Conservation (phyloP, 75 land plant genomes). For the Pinus taeda region DNA sequence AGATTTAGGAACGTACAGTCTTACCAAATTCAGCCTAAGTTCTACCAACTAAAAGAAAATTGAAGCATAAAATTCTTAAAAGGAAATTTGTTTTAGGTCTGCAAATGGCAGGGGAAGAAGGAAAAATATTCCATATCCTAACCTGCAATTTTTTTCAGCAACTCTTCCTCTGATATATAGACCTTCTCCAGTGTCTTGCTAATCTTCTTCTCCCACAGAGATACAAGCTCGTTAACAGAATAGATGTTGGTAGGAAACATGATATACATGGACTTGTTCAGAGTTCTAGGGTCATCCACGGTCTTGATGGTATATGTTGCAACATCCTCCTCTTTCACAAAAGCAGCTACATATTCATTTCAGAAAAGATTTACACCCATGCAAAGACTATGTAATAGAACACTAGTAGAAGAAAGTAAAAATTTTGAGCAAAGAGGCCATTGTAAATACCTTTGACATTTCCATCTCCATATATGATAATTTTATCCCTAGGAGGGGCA, state of each 20-base stretch:
- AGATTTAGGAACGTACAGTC: too few species aligned
- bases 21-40: too few species aligned
- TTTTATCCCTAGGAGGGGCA: slow-evolving; percentile 52
- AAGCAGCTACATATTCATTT: slow-evolving; percentile 23
- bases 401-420: too few species aligned
- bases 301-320: slow-evolving; percentile 30
- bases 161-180: slow-evolving; percentile 31
- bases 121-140: too few species aligned
- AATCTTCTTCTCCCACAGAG: slow-evolving; percentile 45
- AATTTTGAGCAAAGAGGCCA: neutral
- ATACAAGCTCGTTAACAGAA: slow-evolving; percentile 24
- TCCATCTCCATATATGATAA: slow-evolving; percentile 46
- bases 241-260: slow-evolving; percentile 29
- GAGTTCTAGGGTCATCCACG: slow-evolving; percentile 33
- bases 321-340: slow-evolving; percentile 39
- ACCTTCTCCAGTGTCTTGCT: slow-evolving; percentile 43
- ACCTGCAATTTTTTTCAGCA: too few species aligned
- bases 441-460: slow-evolving; percentile 32
- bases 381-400: too few species aligned
- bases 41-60: too few species aligned
- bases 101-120: too few species aligned
- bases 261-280: slow-evolving; percentile 30
- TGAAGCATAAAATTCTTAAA: too few species aligned
- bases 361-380: too few species aligned
- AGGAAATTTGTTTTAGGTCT: too few species aligned